Base-by-base conservation (phyloP, 2,329 filamentous ascomycete genomes). In the Xylariaceae sp. region DNA sequence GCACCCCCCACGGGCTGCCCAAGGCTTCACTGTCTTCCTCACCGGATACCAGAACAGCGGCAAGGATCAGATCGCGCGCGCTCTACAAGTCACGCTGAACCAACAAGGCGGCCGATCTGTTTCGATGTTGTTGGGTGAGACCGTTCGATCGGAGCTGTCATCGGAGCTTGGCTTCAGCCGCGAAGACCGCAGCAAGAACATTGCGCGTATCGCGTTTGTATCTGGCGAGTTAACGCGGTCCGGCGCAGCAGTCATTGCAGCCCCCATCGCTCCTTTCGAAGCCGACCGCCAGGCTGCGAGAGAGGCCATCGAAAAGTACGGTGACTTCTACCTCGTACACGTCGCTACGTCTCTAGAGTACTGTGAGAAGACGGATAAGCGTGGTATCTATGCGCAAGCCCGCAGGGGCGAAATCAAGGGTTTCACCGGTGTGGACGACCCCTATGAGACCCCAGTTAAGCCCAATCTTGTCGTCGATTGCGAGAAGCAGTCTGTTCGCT, bases 21-120 rank as follows among this genome's bases (percentile, higher is more conserved):
- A 99, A 79, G 94, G 94, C 61, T 99, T 99, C 83, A 97, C 94
- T 60, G 83, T 99, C 74, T 96, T 99, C 85, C 81, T 99, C 62
- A 97, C 94, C 2, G 94, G 94, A 57, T 96, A 94, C 80, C 87
- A 88, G 72, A 99, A 97, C 85, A 88, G 84, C 55, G 94, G 94
- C 74, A 99, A 99, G 80, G 92, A 97, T 74, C 89, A 94, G 71
- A 88, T 99, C 65, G 94, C 91, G 49, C 89, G 94, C 65, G 94
- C 94, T 40, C 82, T 99, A 58, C 94, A 99, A 76, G 90, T 96
- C 54, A 97, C 92, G 0, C 84, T 99, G 61, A 97, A 97, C 82
- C 92, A 99, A 79, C 92, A 96, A 76, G 92, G 92, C 62, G 94
- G 94, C 56, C 90, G 94, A 55, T 89, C 91, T 60, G 94, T 97